Conservation (phyloP, 2,329 filamentous ascomycete genomes). For the Hysterium pulicare region DNA sequence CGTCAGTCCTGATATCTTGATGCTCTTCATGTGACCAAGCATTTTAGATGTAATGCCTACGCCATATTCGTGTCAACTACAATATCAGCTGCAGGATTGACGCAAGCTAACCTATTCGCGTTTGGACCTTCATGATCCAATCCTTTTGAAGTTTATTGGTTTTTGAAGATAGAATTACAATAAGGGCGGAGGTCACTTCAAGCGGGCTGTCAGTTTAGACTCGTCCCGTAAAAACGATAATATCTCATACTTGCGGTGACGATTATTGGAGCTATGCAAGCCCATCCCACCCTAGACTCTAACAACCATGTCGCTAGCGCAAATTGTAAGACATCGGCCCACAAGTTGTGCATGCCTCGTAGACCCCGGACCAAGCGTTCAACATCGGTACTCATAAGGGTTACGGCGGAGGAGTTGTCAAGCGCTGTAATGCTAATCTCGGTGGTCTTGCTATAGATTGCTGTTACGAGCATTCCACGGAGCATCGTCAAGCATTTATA, state of each 20-base stretch:
- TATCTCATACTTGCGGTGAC: no score
- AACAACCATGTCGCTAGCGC: constrained; percentile 10
- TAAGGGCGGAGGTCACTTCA: constrained; percentile 30
- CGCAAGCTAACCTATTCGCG: no score
- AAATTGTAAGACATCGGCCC: constrained; percentile 12
- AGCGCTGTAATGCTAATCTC: constrained; percentile 8
- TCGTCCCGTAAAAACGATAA: no score
- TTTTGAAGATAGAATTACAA: constrained; percentile 33
- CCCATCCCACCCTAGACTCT: no score
- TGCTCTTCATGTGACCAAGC: no score
- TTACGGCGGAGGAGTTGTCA: constrained; percentile 12
- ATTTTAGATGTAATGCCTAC: no score
- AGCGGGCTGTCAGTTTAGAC: no score
- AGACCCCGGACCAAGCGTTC: background rate
- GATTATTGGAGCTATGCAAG: no score
- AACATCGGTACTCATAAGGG: constrained; percentile 9
- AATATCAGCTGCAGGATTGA: no score
- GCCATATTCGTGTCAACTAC: no score
- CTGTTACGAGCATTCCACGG: constrained; percentile 5
- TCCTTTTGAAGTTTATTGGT: constrained; percentile 10
- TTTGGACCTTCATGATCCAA: no score
- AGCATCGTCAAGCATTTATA: constrained; percentile 12
- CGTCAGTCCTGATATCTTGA: no score
- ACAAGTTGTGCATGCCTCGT: constrained; percentile 9
- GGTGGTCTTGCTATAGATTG: constrained; percentile 13